A percentile compares a stretch with the other conserved stretches of the same genome.
phyloP scores from a whole-genome alignment of 129 eudicot species.

The Lonicera japonica region DNA sequence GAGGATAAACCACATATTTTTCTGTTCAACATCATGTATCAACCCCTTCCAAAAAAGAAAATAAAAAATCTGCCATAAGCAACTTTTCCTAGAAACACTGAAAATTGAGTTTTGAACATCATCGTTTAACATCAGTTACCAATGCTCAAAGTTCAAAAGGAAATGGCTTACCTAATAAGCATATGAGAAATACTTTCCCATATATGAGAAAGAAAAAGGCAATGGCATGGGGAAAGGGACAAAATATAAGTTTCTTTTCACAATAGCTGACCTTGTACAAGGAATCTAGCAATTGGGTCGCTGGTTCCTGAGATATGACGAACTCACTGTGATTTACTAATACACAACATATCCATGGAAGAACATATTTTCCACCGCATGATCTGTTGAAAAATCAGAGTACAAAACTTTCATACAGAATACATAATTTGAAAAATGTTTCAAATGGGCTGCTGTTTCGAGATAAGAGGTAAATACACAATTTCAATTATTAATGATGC shows the following conservation, averaged over 20 bases:
- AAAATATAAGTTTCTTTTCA: no score
- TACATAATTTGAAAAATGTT: background rate
- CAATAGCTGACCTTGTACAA: slow-evolving; percentile 53
- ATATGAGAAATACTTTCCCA: no score
- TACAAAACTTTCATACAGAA: background rate
- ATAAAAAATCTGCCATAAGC: no score
- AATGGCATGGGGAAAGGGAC: no score
- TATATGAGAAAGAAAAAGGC: background rate
- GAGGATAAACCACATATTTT: no score
- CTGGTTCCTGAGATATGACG: slow-evolving; percentile 54
- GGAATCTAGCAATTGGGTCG: slow-evolving; percentile 49
- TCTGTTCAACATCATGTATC: no score
- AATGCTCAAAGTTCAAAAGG: no score
- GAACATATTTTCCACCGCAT: slow-evolving; percentile 43
- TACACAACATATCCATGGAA: slow-evolving; percentile 75
- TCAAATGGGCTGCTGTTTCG: background rate
- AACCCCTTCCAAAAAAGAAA: no score
- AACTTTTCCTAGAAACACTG: no score
- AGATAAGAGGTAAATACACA: background rate
- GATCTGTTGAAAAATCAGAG: slow-evolving; percentile 40
- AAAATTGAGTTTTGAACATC: no score
- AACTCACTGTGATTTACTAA: slow-evolving; percentile 55
- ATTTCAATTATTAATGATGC: background rate
- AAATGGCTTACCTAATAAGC: no score
- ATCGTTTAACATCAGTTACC: no score